A percentile compares a stretch with the other conserved stretches of the same genome.
These are phyloP conservation scores for Trypanosoma cruzi DNA, from an alignment of 208 protist genomes.

Conservation along the genomic window DNA sequence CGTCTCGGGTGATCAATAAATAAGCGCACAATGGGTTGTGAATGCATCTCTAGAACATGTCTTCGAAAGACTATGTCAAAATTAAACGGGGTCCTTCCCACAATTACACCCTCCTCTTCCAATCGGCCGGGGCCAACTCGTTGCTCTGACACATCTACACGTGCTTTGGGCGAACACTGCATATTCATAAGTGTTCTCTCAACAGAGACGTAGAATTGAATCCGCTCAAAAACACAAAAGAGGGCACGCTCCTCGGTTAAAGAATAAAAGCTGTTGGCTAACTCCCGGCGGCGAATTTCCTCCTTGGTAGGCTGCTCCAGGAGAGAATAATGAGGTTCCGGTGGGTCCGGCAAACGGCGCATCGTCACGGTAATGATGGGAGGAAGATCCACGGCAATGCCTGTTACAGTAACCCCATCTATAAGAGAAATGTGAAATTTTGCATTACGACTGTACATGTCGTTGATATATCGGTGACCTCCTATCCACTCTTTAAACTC, in stretches of 20 bases:
- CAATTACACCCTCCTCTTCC: constrained; percentile 35
- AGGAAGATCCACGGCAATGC: constrained; percentile 73
- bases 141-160: background rate
- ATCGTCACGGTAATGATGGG: constrained; percentile 59
- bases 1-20: constrained; percentile 60
- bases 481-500: background rate
- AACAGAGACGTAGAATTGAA: constrained; percentile 83
- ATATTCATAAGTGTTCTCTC: constrained; percentile 74
- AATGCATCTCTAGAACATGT: constrained; percentile 68
- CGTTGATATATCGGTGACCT: constrained; percentile 24
- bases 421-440: constrained; percentile 70
- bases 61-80: constrained; percentile 56
- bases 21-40: constrained; percentile 69
- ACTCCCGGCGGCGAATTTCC: constrained; percentile 53
- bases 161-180: constrained; percentile 44
- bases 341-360: constrained; percentile 59
- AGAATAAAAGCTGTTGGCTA: constrained; percentile 82
- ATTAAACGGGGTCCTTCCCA: constrained; percentile 25
- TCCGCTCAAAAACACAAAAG: constrained; percentile 65
- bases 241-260: constrained; percentile 80
- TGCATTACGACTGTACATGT: constrained; percentile 35
- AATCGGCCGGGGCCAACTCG: background rate
- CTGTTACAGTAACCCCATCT: constrained; percentile 59
- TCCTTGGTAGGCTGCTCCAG: constrained; percentile 65
- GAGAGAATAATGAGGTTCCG: constrained; percentile 50